Base-by-base conservation (phyloP, 2,329 filamentous ascomycete genomes). In the Diaporthe velutina region DNA sequence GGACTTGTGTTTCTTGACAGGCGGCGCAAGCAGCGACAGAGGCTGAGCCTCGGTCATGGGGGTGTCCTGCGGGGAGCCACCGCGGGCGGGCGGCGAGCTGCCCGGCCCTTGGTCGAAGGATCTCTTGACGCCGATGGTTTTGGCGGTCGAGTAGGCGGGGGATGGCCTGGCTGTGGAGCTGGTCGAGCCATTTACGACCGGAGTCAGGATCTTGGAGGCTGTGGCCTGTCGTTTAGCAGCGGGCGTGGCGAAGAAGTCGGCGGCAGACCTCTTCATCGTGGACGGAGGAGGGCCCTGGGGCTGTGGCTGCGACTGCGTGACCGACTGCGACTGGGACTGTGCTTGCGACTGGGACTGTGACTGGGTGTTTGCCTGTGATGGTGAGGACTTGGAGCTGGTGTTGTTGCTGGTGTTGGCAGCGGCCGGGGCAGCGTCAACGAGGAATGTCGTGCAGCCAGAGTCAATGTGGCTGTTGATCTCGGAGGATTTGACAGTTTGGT, bases 381-480 rank as follows among this genome's bases (percentile, higher is more conserved):
- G 60, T 0, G 67, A 71, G 40, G 52, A 48, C 6, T 64, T 71
- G 12, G 58, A 67, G 45, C 45, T 22, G 75, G 48, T 45, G 70
- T 81, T 80, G 77, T 83, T 86, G 33, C 83, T 82, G 15, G 82
- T 79, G 68, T 80, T 72, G 76, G 77, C 79, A 71, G 81, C 78
- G 54, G 73, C 73, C 67, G 71, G 54, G 66, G 82, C 79, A 78
- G 86, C 81, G 75, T 92, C 90, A 81, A 93, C 85, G 77, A 97
- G 83, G 81, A 93, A 93, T 48, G 86, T 88, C 75, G 90, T 84
- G 85, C 96, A 98, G 77, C 90, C 90, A 40, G 95, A 96, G 85
- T 98, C 97, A 81, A 98, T 91, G 83, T 98, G 96, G 78, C 89
- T 89, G 85, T 98, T 98, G 87, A 98, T 98, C 78, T 93, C 90